Evolutionary conservation across 1,284 basidiomycete species (phyloP).

Genomic region (Anthracocystis setariae): DNA sequence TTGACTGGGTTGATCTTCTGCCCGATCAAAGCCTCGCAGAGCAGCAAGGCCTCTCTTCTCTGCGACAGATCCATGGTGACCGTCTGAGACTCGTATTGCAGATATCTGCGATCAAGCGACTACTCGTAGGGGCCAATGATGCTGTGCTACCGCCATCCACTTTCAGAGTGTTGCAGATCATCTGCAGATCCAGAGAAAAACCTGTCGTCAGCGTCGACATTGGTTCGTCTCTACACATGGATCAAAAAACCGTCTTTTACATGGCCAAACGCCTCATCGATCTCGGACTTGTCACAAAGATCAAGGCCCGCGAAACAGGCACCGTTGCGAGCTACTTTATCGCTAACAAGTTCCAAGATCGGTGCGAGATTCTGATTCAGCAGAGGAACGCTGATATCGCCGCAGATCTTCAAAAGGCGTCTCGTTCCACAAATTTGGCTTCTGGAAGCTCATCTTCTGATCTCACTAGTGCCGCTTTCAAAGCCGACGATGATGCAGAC

Average conservation of each 20-base stretch:
- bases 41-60: constrained; percentile 69
- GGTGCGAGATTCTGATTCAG: constrained; percentile 46
- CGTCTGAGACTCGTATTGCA: constrained; percentile 79
- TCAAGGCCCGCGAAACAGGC: constrained; percentile 59
- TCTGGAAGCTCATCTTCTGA: too few species aligned
- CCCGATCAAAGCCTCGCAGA: constrained; percentile 27
- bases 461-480: neutral
- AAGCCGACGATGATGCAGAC: constrained; percentile 3
- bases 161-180: constrained; percentile 84
- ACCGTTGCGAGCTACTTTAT: constrained; percentile 49
- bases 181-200: constrained; percentile 79
- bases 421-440: neutral
- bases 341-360: constrained; percentile 35
- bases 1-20: constrained; percentile 30
- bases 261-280: constrained; percentile 56
- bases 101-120: constrained; percentile 77
- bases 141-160: constrained; percentile 82
- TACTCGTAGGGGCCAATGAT: constrained; percentile 82
- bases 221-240: constrained; percentile 81
- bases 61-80: constrained; percentile 63
- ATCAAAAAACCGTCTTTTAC: constrained; percentile 86
- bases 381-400: constrained; percentile 39
- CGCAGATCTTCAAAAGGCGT: constrained; percentile 10
- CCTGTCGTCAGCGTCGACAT: constrained; percentile 82
- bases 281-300: constrained; percentile 38